Base-by-base conservation (phyloP, 805 yeast species). In the Metschnikowia rubicola region DNA sequence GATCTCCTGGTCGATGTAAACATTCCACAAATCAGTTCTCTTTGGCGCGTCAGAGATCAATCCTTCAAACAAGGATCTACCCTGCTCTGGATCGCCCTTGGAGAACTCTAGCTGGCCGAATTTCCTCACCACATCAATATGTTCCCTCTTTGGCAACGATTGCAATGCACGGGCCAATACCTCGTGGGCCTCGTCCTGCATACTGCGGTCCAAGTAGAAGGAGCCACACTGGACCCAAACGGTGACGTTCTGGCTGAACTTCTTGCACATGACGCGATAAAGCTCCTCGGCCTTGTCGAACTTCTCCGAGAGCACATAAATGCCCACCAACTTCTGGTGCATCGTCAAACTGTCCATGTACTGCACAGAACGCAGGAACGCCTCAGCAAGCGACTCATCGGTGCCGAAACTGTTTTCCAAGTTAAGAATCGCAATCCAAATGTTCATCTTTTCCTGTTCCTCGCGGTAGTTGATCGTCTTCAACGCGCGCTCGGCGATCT, bases 371-470 rank as follows among this genome's bases (percentile, higher is more conserved):
- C 87, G 83, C 64, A 82, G 84, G 78, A 94, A 92, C 0, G 79
- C 79, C 32, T 83, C 88, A 39, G 89, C 90, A 45, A 91, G 66
- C 2, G 94, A 71, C 52, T 89, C 97, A 8, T 82, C 83, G 19
- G 86, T 78, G 47, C 99, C 99, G 67, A 94, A 94, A 12, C 90
- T 83, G 65, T 88, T 89, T 68, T 94, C 99, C 77, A 95, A 78
- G 69, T 94, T 94, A 58, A 94, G 78, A 60, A 90, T 67, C 0
- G 98, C 99, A 65, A 92, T 87, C 98, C 98, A 95, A 39, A 94
- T 85, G 63, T 94, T 94, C 68, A 90, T 67, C 67, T 90, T 88
- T 66, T 94, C 98, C 58, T 82, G 84, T 66, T 94, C 98, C 60
- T 91, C 97, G 60, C 97, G 81, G 69, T 83, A 88, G 59, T 80